Conservation (phyloP, 495 filamentous ascomycete species). For the Saxophila tyrrhenica region DNA sequence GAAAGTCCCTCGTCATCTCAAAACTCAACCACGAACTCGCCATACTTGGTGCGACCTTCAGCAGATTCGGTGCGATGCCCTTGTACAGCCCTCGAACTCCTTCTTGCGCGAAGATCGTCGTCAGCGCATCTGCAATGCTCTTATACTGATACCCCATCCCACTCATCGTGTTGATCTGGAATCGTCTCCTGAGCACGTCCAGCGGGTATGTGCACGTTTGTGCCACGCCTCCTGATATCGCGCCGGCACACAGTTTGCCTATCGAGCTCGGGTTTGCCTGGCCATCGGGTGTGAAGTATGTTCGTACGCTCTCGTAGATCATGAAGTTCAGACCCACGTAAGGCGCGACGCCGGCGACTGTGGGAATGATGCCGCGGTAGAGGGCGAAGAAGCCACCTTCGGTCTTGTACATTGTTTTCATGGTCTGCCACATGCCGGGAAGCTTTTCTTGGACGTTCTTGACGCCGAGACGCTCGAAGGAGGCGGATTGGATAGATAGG, state of each 20-base stretch:
- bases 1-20: conserved; percentile 79
- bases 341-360: conserved; percentile 88
- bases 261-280: conserved; percentile 66
- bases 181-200: conserved; percentile 91
- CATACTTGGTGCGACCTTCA: conserved; percentile 98
- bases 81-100: conserved; percentile 74
- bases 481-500: conserved; percentile 90
- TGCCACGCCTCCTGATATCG: conserved; percentile 86
- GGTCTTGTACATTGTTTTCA: conserved; percentile 74
- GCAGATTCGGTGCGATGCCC: conserved; percentile 81
- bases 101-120: conserved; percentile 69
- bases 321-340: conserved; percentile 98
- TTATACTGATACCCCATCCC: conserved; percentile 97
- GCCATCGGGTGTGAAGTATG: conserved; percentile 76
- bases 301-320: conserved; percentile 82
- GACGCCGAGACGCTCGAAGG: conserved; percentile 62
- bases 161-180: conserved; percentile 98
- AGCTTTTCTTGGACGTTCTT: conserved; percentile 44
- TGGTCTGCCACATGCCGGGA: conserved; percentile 85
- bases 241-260: conserved; percentile 80
- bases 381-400: conserved; percentile 77
- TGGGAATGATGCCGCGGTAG: conserved; percentile 87
- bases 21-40: conserved; percentile 97
- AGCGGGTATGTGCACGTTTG: conserved; percentile 98
- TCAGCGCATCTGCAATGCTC: conserved; percentile 71